Evolutionary conservation across 768 basidiomycete genomes (phyloP), one percentile per base, ranked within the genome.

Genomic region (Candolleomyces efflorescens): DNA sequence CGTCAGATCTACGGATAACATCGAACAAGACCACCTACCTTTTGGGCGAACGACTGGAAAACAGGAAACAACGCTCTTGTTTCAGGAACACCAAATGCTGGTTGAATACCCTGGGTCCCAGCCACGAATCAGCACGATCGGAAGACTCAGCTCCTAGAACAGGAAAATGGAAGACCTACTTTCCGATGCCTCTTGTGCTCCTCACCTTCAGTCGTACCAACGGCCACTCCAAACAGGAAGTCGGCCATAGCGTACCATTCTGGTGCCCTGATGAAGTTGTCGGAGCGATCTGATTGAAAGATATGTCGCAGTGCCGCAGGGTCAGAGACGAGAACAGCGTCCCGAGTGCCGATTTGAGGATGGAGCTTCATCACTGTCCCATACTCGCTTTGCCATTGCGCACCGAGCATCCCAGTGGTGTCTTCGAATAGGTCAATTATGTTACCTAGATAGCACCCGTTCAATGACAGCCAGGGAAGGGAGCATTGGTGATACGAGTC

Each of bases 171-270:
- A 32, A 1, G 11, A 32, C 32, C 1, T 32, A 32, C 32, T 32
- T 32, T 32, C 11, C 32, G 5, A 50, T 50, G 49, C 23, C 49
- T 24, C 27, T 32, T 50, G 20, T 50, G 49, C 4, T 32, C 49
- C 3, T 26, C 49, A 1, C 49, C 49, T 20, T 50, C 49, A 10
- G 32, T 26, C 15, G 49, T 11, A 9, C 49, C 49, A 7, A 50
- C 32, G n/a, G 26, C 27, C 24, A 32, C 24, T 5, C 49, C 49
- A 50, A 26, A 24, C 17, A 50, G 49, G 3, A 50, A 26, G 24
- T 50, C 49, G 11, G 49, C 49, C 49, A 50, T 50, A 20, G 49
- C 49, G 26, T 50, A 50, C 49, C 49, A 50, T n/a, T 50, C 49
- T 7, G 49, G 49, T 5, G 49, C 49, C 17, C 49, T 24, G n/a